Percentiles rank a stretch among this genome's conserved stretches.
These are phyloP conservation scores for Persicaria maculosa DNA, from an alignment of 148 eudicot species.

Conservation along the genomic window DNA sequence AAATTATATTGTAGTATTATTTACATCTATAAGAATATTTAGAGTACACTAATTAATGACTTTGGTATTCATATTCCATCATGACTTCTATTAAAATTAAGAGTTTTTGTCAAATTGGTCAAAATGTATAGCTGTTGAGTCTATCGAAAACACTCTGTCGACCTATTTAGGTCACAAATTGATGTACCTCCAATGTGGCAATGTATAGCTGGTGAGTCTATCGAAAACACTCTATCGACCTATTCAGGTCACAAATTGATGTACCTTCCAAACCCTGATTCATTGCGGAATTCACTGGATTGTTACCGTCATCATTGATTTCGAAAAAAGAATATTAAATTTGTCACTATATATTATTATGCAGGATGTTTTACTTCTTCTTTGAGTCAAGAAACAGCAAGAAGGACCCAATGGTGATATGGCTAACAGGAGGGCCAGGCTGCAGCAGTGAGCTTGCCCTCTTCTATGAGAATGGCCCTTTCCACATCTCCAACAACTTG, in stretches of 20 bases:
- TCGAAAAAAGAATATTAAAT: not conserved
- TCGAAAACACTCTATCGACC: not conserved
- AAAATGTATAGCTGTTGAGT: too few relatives aligned
- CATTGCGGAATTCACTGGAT: too few relatives aligned
- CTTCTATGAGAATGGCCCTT: slow-evolving; percentile 95
- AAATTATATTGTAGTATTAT: not conserved
- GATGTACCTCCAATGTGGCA: too few relatives aligned
- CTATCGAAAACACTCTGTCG: too few relatives aligned
- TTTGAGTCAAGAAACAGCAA: slow-evolving; percentile 78
- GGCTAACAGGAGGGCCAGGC: slow-evolving; percentile 96
- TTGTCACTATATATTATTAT: not conserved
- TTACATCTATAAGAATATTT: too few relatives aligned
- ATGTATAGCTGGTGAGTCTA: not conserved
- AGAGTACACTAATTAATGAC: not conserved
- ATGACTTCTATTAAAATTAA: too few relatives aligned
- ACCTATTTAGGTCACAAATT: too few relatives aligned
- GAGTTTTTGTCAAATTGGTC: too few relatives aligned
- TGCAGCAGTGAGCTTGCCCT: slow-evolving; percentile 95
- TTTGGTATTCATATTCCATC: not conserved
- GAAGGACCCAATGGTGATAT: slow-evolving; percentile 78
- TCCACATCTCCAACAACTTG: slow-evolving; percentile 52
- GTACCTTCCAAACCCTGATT: too few relatives aligned
- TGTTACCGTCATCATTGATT: too few relatives aligned
- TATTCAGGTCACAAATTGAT: too few relatives aligned
- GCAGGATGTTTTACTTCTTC: slow-evolving; percentile 46